Evolutionary conservation across 1,284 basidiomycete species (phyloP).

Genomic region (Albatrellus sp.): DNA sequence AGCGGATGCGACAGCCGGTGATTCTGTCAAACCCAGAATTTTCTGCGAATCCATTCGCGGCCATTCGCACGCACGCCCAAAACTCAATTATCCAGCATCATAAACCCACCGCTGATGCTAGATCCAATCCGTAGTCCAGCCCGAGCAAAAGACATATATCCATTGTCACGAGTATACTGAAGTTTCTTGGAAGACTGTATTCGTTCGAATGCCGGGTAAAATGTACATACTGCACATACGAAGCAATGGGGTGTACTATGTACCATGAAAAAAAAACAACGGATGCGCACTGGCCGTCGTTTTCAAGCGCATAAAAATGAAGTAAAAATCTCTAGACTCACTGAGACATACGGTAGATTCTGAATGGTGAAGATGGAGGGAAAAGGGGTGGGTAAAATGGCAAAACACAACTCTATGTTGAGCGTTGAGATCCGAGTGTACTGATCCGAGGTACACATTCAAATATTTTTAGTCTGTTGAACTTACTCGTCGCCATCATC

Average conservation of each 20-base stretch:
- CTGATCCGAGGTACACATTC: not conserved
- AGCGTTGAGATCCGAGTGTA: not conserved
- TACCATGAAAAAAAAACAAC: constrained; percentile 4
- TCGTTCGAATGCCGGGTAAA: not conserved
- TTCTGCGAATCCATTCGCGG: constrained; percentile 60
- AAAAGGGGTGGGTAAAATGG: not conserved
- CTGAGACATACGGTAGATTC: no score
- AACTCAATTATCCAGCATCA: constrained; percentile 58
- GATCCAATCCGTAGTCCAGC: no score
- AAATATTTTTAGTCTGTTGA: no score
- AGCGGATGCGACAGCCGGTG: constrained; percentile 58
- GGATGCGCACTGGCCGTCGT: not conserved
- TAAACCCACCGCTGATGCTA: no score
- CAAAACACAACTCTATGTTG: not conserved
- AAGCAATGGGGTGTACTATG: not conserved
- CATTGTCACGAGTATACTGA: no score
- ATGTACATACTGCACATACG: constrained; percentile 1
- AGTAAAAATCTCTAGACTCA: not conserved
- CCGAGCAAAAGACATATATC: no score
- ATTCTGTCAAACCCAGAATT: constrained; percentile 61
- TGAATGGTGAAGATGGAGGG: not conserved
- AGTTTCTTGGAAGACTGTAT: no score
- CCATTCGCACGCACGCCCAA: constrained; percentile 68
- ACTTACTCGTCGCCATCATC: constrained; percentile 21
- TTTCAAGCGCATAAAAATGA: not conserved